Evolutionary conservation across 1,284 basidiomycete species (phyloP), one percentile per base, ranked within the genome.

Genomic region (Cryptococcus amylolentus): DNA sequence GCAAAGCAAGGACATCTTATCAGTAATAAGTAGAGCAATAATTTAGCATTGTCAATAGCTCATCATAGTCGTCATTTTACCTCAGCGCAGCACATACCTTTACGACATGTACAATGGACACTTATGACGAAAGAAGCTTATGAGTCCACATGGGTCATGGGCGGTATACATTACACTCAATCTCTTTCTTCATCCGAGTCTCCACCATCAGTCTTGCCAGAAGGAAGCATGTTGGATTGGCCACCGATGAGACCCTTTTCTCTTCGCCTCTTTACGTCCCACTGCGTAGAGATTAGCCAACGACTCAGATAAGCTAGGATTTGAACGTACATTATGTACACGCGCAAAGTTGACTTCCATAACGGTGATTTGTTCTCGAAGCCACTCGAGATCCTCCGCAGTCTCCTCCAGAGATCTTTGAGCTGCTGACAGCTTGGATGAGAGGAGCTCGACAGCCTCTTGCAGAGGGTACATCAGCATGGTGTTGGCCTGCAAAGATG

Each of bases 341-440:
- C 95, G 82, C 8, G 95, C 95, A 27, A 91, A 95, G 75, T 98
- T 98, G 59, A 98, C 95, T 74, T 98, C 94, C 89, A 97, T 97
- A 14, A 96, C 85, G 4, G 95, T 98, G 52, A 95, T 84, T 76
- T 98, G 95, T 72, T 98, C 95, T 54, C 93, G 82, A 59, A 98
- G 78, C 74, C 92, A 98, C 70, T 93, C 93, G 31, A 97, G 81
- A 73, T 98, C 96, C 69, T 93, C 90, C 51, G 88, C 81, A 0
- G 88, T 86, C 67, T 86, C 85, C 35, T 80, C 71, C 43, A 95
- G 79, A 58, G 81, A 86, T 38, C 80, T 80, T 70, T 90, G 83
- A 0, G 95, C 93, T 0, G 83, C 80, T 1, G 80, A 72, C n/a
- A 95, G 84, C 77, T 98, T 98, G 31, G 83, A 83, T 50, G 81